Evolutionary conservation across 2,329 filamentous ascomycete genomes (phyloP).

Genomic region (Drechslerella coelobrocha): DNA sequence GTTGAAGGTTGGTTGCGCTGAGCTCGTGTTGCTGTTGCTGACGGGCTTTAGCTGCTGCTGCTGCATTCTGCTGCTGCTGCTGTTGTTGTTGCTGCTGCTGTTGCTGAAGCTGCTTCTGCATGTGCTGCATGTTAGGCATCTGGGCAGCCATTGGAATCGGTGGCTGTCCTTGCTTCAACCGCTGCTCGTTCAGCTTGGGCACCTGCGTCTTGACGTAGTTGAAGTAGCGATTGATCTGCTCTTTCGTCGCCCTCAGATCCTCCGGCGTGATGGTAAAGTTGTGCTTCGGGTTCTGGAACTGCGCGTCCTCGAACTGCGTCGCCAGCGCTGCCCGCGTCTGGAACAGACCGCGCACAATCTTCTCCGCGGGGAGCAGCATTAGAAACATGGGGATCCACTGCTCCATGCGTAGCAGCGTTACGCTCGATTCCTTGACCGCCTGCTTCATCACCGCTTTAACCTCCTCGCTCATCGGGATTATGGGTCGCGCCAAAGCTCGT

Average conservation of each 20-base stretch:
- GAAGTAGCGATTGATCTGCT: slow-evolving; percentile 40
- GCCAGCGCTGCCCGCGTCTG: slow-evolving; percentile 32
- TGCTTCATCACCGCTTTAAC: slow-evolving; percentile 33
- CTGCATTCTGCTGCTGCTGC: slow-evolving; percentile 5
- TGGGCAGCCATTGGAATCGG: slow-evolving; percentile 20
- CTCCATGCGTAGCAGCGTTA: slow-evolving; percentile 30
- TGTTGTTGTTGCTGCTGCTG: slow-evolving; percentile 5
- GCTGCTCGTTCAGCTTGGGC: slow-evolving; percentile 40
- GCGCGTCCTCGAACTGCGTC: slow-evolving; percentile 39
- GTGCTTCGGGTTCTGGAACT: slow-evolving; percentile 36
- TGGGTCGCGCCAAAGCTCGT: slow-evolving; percentile 26
- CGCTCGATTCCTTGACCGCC: slow-evolving; percentile 24
- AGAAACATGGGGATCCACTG: slow-evolving; percentile 49
- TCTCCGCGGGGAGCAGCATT: slow-evolving; percentile 32
- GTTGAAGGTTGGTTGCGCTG: slow-evolving; percentile 12
- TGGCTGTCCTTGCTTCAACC: slow-evolving; percentile 26
- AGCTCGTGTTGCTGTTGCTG: slow-evolving; percentile 4
- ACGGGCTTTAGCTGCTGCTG: background rate
- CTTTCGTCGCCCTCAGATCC: slow-evolving; percentile 37
- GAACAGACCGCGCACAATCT: slow-evolving; percentile 33
- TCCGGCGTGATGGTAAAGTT: slow-evolving; percentile 45
- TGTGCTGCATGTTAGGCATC: slow-evolving; percentile 25
- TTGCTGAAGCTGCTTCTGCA: slow-evolving; percentile 13
- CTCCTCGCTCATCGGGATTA: slow-evolving; percentile 44
- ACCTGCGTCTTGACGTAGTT: slow-evolving; percentile 46